Evolutionary conservation across 495 filamentous ascomycete genomes (phyloP).

Genomic region (Xylaria flabelliformis): DNA sequence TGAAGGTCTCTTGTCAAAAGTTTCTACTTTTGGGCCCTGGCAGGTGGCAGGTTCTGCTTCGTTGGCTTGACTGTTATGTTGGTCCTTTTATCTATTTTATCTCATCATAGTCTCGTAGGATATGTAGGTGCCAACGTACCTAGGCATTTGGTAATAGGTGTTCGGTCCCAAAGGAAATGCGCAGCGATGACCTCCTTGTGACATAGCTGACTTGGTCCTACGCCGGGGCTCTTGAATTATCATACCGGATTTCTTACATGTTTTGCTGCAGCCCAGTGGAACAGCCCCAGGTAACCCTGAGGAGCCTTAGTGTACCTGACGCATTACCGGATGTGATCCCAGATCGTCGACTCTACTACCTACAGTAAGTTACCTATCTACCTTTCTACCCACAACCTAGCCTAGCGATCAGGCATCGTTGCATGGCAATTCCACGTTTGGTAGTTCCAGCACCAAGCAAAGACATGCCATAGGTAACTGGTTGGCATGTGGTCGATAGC

Average conservation of each 20-base stretch:
- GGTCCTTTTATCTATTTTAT: constrained; percentile 15
- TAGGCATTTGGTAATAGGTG: background rate
- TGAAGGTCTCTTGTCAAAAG: background rate
- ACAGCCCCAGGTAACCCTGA: constrained; percentile 20
- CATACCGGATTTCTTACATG: constrained; percentile 28
- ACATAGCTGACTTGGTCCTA: constrained; percentile 6
- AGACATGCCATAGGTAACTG: background rate
- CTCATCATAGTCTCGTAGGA: background rate
- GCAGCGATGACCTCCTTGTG: constrained; percentile 5
- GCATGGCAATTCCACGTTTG: constrained; percentile 20
- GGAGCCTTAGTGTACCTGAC: constrained; percentile 4
- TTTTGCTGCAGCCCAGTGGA: constrained; percentile 31
- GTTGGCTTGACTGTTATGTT: constrained; percentile 2
- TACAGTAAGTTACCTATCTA: constrained; percentile 4
- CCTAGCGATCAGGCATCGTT: constrained; percentile 26
- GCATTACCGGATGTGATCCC: constrained; percentile 9
- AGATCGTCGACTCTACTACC: background rate
- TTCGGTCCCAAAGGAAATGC: background rate
- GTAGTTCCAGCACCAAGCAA: constrained; percentile 2
- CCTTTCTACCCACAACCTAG: background rate
- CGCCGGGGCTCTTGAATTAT: constrained; percentile 17
- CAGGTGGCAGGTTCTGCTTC: background rate
- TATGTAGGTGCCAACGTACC: background rate
- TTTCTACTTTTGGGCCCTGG: too few species aligned
- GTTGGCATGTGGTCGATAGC: constrained; percentile 20